Percentiles rank a stretch among this genome's conserved stretches.
Conservation (phyloP, 257 asterid species). For the Ilex asprella region DNA sequence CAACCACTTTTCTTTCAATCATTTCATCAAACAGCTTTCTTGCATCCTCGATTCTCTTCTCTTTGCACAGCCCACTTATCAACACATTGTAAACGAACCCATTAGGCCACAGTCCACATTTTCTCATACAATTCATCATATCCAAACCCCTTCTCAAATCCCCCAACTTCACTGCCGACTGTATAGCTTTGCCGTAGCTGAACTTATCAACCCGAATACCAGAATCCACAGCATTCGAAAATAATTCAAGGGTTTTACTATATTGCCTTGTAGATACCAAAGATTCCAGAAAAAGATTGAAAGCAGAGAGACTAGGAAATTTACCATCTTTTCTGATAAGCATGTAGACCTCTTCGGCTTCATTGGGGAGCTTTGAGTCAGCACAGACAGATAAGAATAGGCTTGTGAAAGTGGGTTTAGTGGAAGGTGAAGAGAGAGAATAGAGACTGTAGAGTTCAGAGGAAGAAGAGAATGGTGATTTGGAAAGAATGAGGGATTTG, state of each 20-base stretch:
- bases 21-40: slow-evolving; percentile 67
- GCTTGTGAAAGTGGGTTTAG: slow-evolving; percentile 33
- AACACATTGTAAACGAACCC: slow-evolving; percentile 74
- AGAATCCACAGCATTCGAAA: slow-evolving; percentile 38
- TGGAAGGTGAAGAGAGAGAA: slow-evolving; percentile 27
- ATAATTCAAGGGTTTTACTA: slow-evolving; percentile 34
- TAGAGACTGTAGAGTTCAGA: slow-evolving; percentile 41
- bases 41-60: slow-evolving; percentile 59
- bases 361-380: slow-evolving; percentile 42
- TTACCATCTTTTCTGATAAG: slow-evolving; percentile 41
- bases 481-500: slow-evolving; percentile 24
- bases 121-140: slow-evolving; percentile 42
- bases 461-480: slow-evolving; percentile 23
- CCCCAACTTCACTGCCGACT: slow-evolving; percentile 62
- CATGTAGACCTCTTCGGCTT: slow-evolving; percentile 46
- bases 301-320: slow-evolving; percentile 46
- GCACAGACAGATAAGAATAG: slow-evolving; percentile 49
- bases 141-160: slow-evolving; percentile 47
- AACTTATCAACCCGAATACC: slow-evolving; percentile 53
- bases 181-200: slow-evolving; percentile 66
- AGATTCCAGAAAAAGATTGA: slow-evolving; percentile 52
- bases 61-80: slow-evolving; percentile 74
- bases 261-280: slow-evolving; percentile 39
- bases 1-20: slow-evolving; percentile 40
- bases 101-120: slow-evolving; percentile 29